phyloP scores from a whole-genome alignment of 495 filamentous ascomycete genomes.

The Pseudoneurospora amorphoporcata region DNA sequence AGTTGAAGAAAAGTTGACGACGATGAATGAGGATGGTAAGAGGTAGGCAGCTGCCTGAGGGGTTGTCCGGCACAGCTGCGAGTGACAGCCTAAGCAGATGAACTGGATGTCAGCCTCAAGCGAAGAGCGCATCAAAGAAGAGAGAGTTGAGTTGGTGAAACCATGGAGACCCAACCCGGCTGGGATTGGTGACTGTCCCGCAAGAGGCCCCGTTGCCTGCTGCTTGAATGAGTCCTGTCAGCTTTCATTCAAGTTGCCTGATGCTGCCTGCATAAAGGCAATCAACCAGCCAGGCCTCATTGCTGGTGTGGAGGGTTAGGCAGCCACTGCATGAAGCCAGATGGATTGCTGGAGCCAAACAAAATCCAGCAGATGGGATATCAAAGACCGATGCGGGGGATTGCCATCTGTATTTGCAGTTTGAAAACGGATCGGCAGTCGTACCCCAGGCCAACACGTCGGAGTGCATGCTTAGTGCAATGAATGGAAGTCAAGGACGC shows the following conservation, averaged over 20 bases:
- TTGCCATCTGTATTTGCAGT: neutral
- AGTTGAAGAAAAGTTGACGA: neutral
- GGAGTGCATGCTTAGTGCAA: neutral
- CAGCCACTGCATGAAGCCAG: neutral
- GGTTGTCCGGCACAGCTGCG: neutral
- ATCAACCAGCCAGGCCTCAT: neutral
- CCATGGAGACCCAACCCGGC: neutral
- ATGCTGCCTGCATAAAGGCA: neutral
- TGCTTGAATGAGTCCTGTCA: neutral
- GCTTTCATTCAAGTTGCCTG: neutral
- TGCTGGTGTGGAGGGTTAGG: neutral
- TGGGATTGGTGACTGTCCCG: neutral
- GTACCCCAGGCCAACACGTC: neutral
- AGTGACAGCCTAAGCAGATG: neutral
- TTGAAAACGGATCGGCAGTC: neutral
- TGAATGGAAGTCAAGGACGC: neutral
- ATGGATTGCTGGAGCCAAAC: neutral
- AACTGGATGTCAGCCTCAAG: neutral
- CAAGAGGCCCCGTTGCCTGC: neutral
- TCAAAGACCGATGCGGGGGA: neutral
- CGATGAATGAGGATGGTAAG: neutral
- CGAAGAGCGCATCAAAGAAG: neutral
- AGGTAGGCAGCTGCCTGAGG: neutral
- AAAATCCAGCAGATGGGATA: neutral
- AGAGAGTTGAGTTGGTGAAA: neutral